Evolutionary conservation across 257 asterid genomes (phyloP), one percentile per base, ranked within the genome.

Genomic region (Rauvolfia tetraphylla): DNA sequence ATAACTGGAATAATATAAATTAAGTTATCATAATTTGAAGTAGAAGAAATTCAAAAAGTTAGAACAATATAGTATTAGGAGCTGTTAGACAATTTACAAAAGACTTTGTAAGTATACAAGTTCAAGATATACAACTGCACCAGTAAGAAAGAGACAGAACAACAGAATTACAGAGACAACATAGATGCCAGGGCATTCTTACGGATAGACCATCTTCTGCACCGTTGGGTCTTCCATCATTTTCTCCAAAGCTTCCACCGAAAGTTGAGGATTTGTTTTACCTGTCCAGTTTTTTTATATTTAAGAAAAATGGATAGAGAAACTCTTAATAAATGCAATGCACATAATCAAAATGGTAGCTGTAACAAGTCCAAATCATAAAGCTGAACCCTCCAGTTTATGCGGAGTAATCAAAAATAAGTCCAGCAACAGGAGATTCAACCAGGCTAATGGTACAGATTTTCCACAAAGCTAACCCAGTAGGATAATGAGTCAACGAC

Each of bases 191-290:
- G 79, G 59, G 78, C 42, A 59, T 75, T 81, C 97, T 87, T 88
- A 95, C 99, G 98, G 99, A 83, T 77, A 95, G 82, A 95, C 97
- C 99, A 95, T 95, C 81, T 95, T 83, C 79, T 95, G 99, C 73
- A 95, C 97, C 2, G 93, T 88, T 73, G 99, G 98, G 78, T 95
- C 98, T 86, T 95, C 99, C 99, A 95, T 90, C 99, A 95, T 95
- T 85, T 95, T 91, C 86, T 95, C 99, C 86, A 95, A 84, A 75
- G 97, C 95, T 58, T 95, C 99, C 79, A 95, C 99, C 8, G 97
- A 88, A 88, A 95, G 17, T 67, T 85, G 87, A 70, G 97, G 89
- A 79, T 75, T 79, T 77, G 85, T 59, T 74, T 79, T 73, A 69
- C 85, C 97, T 95, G 91, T 62, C 75, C 81, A 83, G 76, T 46